Conservation (phyloP, 164 flowering plant genomes). For the Stephania cephalantha region DNA sequence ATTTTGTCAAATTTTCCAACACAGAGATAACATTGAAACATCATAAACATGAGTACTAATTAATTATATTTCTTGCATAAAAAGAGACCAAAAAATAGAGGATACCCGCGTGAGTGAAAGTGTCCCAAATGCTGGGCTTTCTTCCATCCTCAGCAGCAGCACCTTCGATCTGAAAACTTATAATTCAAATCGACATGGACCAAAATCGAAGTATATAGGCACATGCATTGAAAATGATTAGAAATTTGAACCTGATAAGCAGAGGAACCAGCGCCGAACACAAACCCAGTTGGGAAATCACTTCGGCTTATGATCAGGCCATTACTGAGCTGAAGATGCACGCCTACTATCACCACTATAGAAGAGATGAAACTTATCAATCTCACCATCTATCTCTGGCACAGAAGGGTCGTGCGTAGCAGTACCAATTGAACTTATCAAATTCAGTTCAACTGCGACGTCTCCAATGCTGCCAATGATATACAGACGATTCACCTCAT, state of each 20-base stretch:
- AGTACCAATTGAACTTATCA: too few relatives aligned
- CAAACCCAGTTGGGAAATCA: slow-evolving; percentile 7
- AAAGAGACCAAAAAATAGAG: too few relatives aligned
- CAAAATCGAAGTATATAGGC: neutral
- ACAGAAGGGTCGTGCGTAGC: too few relatives aligned
- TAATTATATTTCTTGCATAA: neutral
- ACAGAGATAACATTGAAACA: too few relatives aligned
- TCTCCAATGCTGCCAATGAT: too few relatives aligned
- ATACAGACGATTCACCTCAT: too few relatives aligned
- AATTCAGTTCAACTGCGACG: too few relatives aligned
- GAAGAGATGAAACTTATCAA: too few relatives aligned
- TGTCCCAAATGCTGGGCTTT: slow-evolving; percentile 9
- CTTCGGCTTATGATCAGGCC: neutral
- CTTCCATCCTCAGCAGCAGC: slow-evolving; percentile 9
- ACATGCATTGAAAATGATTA: neutral
- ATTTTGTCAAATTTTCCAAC: too few relatives aligned
- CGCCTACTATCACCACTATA: too few relatives aligned
- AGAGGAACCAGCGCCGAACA: slow-evolving; percentile 8
- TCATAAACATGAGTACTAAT: neutral
- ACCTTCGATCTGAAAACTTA: slow-evolving; percentile 2
- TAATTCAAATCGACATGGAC: neutral
- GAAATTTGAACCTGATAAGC: slow-evolving; percentile 6
- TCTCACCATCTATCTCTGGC: too few relatives aligned
- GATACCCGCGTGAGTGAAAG: slow-evolving; percentile 1
- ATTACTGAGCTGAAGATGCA: too few relatives aligned